A percentile compares a stretch with the other conserved stretches of the same genome.
Conservation (phyloP, 1,139 yeast species). For the Geotrichum citri-aurantii region DNA sequence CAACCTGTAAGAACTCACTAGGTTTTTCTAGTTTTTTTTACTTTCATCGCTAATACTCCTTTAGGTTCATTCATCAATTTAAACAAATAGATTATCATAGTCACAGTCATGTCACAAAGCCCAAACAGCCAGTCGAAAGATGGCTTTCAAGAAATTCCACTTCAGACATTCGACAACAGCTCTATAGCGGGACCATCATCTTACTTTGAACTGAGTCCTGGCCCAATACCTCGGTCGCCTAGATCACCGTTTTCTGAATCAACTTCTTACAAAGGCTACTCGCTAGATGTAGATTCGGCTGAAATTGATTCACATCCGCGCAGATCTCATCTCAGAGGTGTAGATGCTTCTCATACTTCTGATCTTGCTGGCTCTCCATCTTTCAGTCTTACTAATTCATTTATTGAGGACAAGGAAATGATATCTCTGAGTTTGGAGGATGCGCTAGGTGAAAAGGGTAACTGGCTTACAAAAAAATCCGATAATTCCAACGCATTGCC, state of each 20-base stretch:
- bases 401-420: neutral
- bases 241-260: neutral
- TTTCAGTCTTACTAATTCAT: neutral
- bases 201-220: neutral
- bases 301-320: neutral
- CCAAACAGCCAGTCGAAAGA: neutral
- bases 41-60: neutral
- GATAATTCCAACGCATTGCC: neutral
- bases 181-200: neutral
- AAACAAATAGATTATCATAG: neutral
- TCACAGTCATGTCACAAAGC: neutral
- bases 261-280: neutral
- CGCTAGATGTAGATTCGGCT: neutral
- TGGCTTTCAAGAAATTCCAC: conserved; percentile 2
- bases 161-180: neutral
- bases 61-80: neutral
- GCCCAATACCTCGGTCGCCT: neutral
- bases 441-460: conserved; percentile 27
- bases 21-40: neutral
- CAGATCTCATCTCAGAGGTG: conserved; percentile 10
- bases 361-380: neutral
- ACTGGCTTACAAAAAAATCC: conserved; percentile 12
- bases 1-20: neutral
- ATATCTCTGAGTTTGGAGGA: conserved; percentile 24
- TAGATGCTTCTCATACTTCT: neutral